Percentiles rank a stretch among this genome's conserved stretches.
Evolutionary conservation across 768 basidiomycete genomes (phyloP).

Genomic region (Fomitopsis pulvina): DNA sequence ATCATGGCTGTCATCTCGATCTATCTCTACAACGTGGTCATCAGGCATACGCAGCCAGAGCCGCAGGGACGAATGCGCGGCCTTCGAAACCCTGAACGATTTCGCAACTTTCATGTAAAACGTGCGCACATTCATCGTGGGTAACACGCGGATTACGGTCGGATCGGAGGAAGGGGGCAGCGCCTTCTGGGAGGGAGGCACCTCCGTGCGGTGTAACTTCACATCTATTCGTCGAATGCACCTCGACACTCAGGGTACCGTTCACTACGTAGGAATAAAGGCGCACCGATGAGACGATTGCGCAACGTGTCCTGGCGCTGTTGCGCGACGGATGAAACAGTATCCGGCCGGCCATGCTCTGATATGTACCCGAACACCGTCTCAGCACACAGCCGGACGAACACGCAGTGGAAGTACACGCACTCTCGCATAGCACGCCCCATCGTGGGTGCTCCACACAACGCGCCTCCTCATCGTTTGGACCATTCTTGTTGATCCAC

Average conservation of each 20-base stretch:
- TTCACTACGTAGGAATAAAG: background rate
- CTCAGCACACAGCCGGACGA: background rate
- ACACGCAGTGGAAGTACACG: slow-evolving; percentile 15
- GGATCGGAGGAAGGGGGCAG: background rate
- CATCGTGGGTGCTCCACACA: slow-evolving; percentile 56
- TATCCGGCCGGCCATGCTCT: slow-evolving; percentile 57
- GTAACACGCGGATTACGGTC: slow-evolving; percentile 46
- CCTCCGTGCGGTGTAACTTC: background rate
- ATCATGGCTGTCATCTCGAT: slow-evolving; percentile 42
- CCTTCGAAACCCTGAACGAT: slow-evolving; percentile 26
- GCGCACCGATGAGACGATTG: slow-evolving; percentile 53
- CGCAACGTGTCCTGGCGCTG: slow-evolving; percentile 51
- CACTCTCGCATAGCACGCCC: slow-evolving; percentile 57
- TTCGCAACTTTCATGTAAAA: slow-evolving; percentile 63
- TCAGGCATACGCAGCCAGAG: slow-evolving; percentile 56
- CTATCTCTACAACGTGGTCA: slow-evolving; percentile 39
- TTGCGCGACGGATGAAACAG: slow-evolving; percentile 19
- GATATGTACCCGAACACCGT: background rate
- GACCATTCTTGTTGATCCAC: slow-evolving; percentile 43
- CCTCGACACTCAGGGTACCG: background rate
- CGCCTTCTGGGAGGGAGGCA: background rate
- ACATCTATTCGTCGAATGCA: background rate
- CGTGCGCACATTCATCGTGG: slow-evolving; percentile 60
- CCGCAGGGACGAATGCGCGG: slow-evolving; percentile 28
- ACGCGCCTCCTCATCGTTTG: slow-evolving; percentile 37